These are phyloP conservation scores for Wickerhamomyces sydowiorum DNA, from an alignment of 805 yeast species.

Conservation along the genomic window DNA sequence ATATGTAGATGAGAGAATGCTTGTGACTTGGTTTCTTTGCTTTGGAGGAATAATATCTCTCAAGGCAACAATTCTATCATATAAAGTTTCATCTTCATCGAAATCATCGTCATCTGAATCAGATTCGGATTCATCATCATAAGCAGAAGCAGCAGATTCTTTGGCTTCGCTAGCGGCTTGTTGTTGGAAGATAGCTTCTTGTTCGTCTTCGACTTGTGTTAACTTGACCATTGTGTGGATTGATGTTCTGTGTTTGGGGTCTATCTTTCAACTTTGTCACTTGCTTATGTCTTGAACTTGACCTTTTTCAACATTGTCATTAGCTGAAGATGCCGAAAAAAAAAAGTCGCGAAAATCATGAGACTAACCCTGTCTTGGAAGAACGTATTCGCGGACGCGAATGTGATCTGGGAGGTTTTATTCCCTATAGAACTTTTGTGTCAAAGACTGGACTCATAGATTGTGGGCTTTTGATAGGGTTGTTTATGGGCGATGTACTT, in stretches of 20 bases:
- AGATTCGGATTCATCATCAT: constrained; percentile 43
- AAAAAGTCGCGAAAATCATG: too few relatives aligned
- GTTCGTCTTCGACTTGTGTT: constrained; percentile 59
- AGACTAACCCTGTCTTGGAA: too few relatives aligned
- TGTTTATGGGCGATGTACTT: too few relatives aligned
- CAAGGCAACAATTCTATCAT: constrained; percentile 85
- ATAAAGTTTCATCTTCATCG: constrained; percentile 77
- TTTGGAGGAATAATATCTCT: constrained; percentile 88
- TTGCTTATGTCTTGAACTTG: neutral
- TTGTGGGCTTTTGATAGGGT: too few relatives aligned
- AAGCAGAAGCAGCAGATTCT: constrained; percentile 29
- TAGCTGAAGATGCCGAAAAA: too few relatives aligned
- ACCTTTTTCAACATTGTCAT: too few relatives aligned
- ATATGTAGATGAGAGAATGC: constrained; percentile 25
- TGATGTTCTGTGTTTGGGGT: neutral
- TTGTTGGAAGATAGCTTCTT: constrained; percentile 27
- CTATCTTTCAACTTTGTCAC: neutral
- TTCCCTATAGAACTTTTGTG: too few relatives aligned
- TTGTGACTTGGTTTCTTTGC: constrained; percentile 53
- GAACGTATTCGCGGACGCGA: too few relatives aligned
- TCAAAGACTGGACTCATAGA: too few relatives aligned
- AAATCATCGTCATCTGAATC: constrained; percentile 57
- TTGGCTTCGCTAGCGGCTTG: constrained; percentile 28
- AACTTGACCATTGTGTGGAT: constrained; percentile 65
- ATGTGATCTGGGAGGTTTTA: too few relatives aligned